Evolutionary conservation across 805 yeast genomes (phyloP).

Genomic region (Cyberlindnera xylosilytica): DNA sequence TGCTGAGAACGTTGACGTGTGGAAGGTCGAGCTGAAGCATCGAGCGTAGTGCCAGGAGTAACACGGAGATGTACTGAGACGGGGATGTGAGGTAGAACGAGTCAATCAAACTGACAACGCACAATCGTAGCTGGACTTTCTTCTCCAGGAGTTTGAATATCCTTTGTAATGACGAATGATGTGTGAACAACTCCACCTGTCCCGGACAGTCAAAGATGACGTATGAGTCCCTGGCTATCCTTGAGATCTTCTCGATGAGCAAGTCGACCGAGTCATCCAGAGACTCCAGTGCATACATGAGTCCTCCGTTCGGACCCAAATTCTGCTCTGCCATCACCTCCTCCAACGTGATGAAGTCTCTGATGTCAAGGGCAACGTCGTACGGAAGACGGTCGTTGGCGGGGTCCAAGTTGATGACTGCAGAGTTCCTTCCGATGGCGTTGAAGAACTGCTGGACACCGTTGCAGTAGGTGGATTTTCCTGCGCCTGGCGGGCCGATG

Average conservation of each 20-base stretch:
- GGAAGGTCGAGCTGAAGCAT: conserved; percentile 94
- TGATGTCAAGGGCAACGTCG: conserved; percentile 71
- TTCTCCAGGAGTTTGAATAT: conserved; percentile 67
- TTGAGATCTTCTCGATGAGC: conserved; percentile 53
- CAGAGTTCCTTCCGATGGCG: conserved; percentile 87
- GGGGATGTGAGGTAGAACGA: conserved; percentile 80
- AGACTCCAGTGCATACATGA: conserved; percentile 81
- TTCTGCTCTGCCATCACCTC: conserved; percentile 71
- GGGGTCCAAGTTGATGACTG: conserved; percentile 89
- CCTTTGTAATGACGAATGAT: conserved; percentile 67
- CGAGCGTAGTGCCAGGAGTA: conserved; percentile 77
- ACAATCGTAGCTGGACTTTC: conserved; percentile 63
- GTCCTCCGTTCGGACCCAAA: conserved; percentile 86
- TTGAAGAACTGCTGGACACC: conserved; percentile 91
- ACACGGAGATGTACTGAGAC: conserved; percentile 80
- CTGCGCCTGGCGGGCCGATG: conserved; percentile 98
- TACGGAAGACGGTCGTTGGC: conserved; percentile 75
- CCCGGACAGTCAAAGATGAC: conserved; percentile 91
- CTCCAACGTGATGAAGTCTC: conserved; percentile 73
- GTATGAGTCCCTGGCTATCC: conserved; percentile 58
- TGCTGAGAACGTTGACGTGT: conserved; percentile 87
- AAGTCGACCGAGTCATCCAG: conserved; percentile 54
- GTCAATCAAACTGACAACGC: conserved; percentile 86
- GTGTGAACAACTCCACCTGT: conserved; percentile 93
- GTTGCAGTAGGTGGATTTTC: conserved; percentile 91